Percentiles rank a stretch among this genome's conserved stretches.
Evolutionary conservation across 2,329 filamentous ascomycete genomes (phyloP).

Genomic region (Orbilia ellipsospora): DNA sequence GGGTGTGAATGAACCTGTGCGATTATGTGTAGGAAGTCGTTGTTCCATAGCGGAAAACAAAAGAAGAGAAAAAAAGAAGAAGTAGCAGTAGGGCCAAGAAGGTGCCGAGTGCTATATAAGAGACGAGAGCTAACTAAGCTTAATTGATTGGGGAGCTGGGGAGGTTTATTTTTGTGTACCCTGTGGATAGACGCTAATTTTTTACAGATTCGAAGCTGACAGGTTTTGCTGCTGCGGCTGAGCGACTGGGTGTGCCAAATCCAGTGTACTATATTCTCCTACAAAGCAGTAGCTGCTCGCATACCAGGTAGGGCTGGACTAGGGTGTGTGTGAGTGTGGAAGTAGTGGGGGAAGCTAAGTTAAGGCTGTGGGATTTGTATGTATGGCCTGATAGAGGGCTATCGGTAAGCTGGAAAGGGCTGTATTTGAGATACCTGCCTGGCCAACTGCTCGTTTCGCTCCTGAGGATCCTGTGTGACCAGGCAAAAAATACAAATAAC

Average conservation of each 20-base stretch:
- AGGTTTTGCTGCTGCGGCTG: slow-evolving; percentile 34
- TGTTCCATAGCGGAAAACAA: slow-evolving; percentile 47
- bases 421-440: no score
- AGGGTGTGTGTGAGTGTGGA: background rate
- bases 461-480: slow-evolving; percentile 1
- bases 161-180: slow-evolving; percentile 31
- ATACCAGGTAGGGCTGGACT: no score
- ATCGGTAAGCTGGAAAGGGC: no score
- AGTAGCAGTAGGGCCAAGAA: slow-evolving; percentile 29
- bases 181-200: slow-evolving; percentile 35
- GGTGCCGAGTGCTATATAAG: slow-evolving; percentile 30
- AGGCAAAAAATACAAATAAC: slow-evolving; percentile 31
- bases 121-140: slow-evolving; percentile 11
- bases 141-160: background rate
- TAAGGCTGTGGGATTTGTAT: background rate
- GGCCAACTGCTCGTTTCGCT: slow-evolving; percentile 14
- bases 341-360: background rate
- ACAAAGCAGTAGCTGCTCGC: no score
- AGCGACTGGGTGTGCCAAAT: slow-evolving; percentile 3
- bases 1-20: slow-evolving; percentile 52
- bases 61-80: slow-evolving; percentile 26
- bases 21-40: slow-evolving; percentile 51
- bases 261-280: background rate
- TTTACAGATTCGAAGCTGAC: slow-evolving; percentile 45
- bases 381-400: background rate